Conservation (phyloP, 805 yeast genomes). For the Pichia gijzeniarum region DNA sequence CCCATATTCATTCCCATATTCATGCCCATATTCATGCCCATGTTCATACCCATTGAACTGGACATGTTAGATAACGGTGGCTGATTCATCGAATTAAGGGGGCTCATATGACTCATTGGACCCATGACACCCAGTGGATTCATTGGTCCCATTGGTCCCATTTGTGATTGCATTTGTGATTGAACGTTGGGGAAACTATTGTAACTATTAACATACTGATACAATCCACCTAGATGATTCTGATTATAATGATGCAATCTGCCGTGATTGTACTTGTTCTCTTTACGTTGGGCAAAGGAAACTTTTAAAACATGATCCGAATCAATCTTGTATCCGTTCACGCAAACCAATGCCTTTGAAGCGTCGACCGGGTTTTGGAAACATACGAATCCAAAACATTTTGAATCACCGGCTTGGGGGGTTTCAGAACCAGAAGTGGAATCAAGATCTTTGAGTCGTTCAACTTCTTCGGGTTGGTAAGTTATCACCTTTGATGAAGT, state of each 20-base stretch:
- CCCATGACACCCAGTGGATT: neutral
- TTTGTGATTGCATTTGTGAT: neutral
- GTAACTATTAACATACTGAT: conserved; percentile 20
- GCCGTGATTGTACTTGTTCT: conserved; percentile 40
- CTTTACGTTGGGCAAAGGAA: conserved; percentile 72
- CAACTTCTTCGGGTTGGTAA: conserved; percentile 31
- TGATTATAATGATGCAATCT: conserved; percentile 31
- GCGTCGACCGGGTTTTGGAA: conserved; percentile 63
- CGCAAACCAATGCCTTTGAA: conserved; percentile 58
- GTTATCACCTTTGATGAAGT: conserved; percentile 53
- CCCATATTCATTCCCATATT: too few relatives aligned
- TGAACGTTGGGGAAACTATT: conserved; percentile 6
- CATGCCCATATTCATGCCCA: too few relatives aligned
- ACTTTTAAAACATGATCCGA: conserved; percentile 33
- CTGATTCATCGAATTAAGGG: too few relatives aligned
- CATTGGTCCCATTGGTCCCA: neutral
- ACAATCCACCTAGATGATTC: conserved; percentile 27
- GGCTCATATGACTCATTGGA: too few relatives aligned
- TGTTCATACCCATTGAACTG: too few relatives aligned
- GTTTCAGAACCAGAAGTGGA: neutral
- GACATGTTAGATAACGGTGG: too few relatives aligned
- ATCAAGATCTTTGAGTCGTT: too few relatives aligned
- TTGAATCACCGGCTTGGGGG: conserved; percentile 36
- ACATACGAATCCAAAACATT: conserved; percentile 81
- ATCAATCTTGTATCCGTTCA: conserved; percentile 45